These are phyloP conservation scores for Aristolochia fimbriata DNA, from an alignment of 164 flowering plant species.

Conservation along the genomic window DNA sequence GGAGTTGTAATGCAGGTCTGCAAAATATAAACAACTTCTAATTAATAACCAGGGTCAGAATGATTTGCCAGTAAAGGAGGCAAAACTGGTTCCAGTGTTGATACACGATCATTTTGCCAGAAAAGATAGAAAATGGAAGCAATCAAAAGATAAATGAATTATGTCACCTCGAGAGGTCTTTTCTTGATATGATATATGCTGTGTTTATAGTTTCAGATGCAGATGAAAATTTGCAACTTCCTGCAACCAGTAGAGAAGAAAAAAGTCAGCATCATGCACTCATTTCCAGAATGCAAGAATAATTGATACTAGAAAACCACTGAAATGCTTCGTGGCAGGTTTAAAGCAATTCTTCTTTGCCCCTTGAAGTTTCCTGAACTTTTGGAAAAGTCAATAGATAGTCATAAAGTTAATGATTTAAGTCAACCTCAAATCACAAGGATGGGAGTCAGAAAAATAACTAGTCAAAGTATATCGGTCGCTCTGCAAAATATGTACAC, in stretches of 20 bases:
- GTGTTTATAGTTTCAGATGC: constrained; percentile 57
- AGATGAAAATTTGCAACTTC: constrained; percentile 57
- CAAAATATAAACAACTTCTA: background rate
- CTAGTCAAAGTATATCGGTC: too few relatives aligned
- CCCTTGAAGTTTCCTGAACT: too few relatives aligned
- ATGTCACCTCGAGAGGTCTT: constrained; percentile 77
- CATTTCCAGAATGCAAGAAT: too few relatives aligned
- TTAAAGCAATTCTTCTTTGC: too few relatives aligned
- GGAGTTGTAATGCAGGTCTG: constrained; percentile 94
- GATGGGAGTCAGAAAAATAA: too few relatives aligned
- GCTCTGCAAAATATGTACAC: too few relatives aligned
- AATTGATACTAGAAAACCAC: too few relatives aligned
- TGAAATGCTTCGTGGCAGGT: too few relatives aligned
- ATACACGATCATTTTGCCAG: background rate
- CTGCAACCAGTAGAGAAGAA: constrained; percentile 26
- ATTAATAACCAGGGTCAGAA: background rate
- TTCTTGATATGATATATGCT: constrained; percentile 75
- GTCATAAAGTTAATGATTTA: too few relatives aligned
- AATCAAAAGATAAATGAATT: background rate
- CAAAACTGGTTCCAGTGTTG: background rate
- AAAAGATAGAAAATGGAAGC: background rate
- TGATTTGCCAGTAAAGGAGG: background rate
- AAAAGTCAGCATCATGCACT: background rate
- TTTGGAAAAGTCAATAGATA: too few relatives aligned
- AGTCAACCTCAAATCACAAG: too few relatives aligned